Evolutionary conservation across 371 early-diverging fungal genomes (phyloP), one percentile per base, ranked within the genome.

Genomic region (Rhizopus delemar): DNA sequence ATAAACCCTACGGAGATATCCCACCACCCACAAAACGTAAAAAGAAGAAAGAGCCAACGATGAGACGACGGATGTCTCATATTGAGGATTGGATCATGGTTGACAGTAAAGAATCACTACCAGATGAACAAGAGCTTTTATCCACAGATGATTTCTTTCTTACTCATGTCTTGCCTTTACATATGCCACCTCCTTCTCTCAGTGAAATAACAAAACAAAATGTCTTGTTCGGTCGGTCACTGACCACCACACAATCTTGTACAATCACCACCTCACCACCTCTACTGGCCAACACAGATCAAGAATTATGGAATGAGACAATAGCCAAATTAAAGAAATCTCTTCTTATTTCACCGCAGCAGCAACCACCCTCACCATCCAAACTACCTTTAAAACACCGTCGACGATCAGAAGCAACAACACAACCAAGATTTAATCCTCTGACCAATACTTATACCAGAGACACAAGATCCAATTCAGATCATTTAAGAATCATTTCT

Each of bases 381-480:
- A 22, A 22, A 16, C 72, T 74, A 46, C 79, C 79, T 1, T 62
- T 60, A 38, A 50, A 61, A 1, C 69, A 74, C 11, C 60, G 63
- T 13, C 70, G 77, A 50, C 60, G 80, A 51, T 79, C 77, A 8
- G 80, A 79, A 64, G 77, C 80, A 1, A 76, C 76, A 0, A 76
- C 80, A 1, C 76, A 78, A 51, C 79, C 79, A 45, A 70, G 79
- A 31, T 78, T 79, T 55, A 65, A 75, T 48, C 77, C 77, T 51
- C 69, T 62, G n/a, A 75, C 80, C 34, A 79, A 76, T 52, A 74
- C 80, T 28, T 79, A 76, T 41, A 70, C 69, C 33, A 71, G 85
- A 57, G 85, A 83, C 63, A 83, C 80, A 56, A 74, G 85, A 29
- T 81, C 82, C 46, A 85, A 85, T 53, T 64, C 85, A 28, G 85